Percentiles rank a stretch among this genome's conserved stretches.
Evolutionary conservation across 345 rosid species (phyloP).

Genomic region (Salix brachista): DNA sequence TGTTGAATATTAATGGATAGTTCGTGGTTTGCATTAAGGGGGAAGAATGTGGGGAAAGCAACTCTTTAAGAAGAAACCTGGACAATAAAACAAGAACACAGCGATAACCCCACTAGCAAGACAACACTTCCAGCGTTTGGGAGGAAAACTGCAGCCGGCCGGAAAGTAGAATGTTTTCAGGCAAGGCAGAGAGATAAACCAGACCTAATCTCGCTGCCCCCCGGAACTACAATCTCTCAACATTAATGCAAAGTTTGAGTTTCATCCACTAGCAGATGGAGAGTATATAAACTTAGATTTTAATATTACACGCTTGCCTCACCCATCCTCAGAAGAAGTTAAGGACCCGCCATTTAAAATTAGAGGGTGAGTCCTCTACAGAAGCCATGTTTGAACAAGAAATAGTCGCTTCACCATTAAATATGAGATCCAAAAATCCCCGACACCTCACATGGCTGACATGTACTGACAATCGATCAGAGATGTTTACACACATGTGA

Average conservation of each 20-base stretch:
- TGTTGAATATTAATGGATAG: conserved; percentile 1
- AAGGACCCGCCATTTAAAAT: conserved; percentile 4
- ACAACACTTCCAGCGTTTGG: neutral
- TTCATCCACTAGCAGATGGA: conserved; percentile 2
- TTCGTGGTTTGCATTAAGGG: conserved; percentile 21
- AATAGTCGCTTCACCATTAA: conserved; percentile 34
- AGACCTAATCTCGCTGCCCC: conserved; percentile 31
- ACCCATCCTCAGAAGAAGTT: conserved; percentile 12
- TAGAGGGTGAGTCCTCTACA: conserved; percentile 32
- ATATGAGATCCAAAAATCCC: conserved; percentile 19
- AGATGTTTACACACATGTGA: conserved; percentile 24
- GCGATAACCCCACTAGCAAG: conserved; percentile 20
- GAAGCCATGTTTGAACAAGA: conserved; percentile 23
- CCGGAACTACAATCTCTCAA: conserved; percentile 20
- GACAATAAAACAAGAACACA: neutral
- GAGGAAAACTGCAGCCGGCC: conserved; percentile 1
- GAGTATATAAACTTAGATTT: neutral
- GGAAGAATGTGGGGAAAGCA: conserved; percentile 41
- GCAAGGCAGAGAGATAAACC: conserved; percentile 13
- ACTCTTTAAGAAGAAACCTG: conserved; percentile 10
- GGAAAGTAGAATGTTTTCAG: conserved; percentile 28
- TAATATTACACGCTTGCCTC: conserved; percentile 1
- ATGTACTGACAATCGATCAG: conserved; percentile 27
- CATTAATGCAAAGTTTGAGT: conserved; percentile 13
- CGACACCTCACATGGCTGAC: conserved; percentile 45